Evolutionary conservation across 2,329 filamentous ascomycete species (phyloP).

Genomic region (Ploettnerulaceae sp.): DNA sequence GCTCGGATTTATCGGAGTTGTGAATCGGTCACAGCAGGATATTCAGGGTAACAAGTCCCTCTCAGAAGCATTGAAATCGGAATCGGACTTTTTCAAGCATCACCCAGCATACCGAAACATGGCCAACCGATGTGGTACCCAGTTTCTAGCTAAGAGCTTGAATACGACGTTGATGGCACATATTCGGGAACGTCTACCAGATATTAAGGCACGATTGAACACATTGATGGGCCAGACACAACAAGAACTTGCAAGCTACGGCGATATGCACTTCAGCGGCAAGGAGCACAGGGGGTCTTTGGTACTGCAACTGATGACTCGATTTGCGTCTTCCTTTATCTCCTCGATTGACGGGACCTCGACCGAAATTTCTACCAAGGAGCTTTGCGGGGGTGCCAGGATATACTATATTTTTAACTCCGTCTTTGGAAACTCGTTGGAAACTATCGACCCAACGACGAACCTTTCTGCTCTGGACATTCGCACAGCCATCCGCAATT

Average conservation of each 20-base stretch:
- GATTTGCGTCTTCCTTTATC: conserved; percentile 96
- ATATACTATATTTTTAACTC: conserved; percentile 36
- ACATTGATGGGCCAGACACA: conserved; percentile 99
- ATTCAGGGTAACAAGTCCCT: conserved; percentile 96
- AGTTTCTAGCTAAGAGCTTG: conserved; percentile 88
- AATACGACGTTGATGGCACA: conserved; percentile 95
- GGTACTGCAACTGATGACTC: conserved; percentile 95
- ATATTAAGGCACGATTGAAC: conserved; percentile 96
- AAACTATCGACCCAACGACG: conserved; percentile 91
- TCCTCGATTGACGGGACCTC: conserved; percentile 98
- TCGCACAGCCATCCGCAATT: conserved; percentile 94
- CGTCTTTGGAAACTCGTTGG: conserved; percentile 83
- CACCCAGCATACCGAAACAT: conserved; percentile 98
- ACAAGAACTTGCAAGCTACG: conserved; percentile 95
- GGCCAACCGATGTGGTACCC: conserved; percentile 85
- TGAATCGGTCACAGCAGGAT: conserved; percentile 97
- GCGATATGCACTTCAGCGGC: conserved; percentile 94
- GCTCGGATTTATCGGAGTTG: conserved; percentile 94
- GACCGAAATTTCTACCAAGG: conserved; percentile 97
- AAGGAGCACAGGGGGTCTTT: conserved; percentile 94
- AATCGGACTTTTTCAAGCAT: conserved; percentile 93
- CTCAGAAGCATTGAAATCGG: conserved; percentile 81
- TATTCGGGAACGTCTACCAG: conserved; percentile 89
- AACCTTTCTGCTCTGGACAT: conserved; percentile 95
- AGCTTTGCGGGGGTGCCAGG: conserved; percentile 34